phyloP scores from a whole-genome alignment of 768 basidiomycete species.

The Hypholoma sublateritium region DNA sequence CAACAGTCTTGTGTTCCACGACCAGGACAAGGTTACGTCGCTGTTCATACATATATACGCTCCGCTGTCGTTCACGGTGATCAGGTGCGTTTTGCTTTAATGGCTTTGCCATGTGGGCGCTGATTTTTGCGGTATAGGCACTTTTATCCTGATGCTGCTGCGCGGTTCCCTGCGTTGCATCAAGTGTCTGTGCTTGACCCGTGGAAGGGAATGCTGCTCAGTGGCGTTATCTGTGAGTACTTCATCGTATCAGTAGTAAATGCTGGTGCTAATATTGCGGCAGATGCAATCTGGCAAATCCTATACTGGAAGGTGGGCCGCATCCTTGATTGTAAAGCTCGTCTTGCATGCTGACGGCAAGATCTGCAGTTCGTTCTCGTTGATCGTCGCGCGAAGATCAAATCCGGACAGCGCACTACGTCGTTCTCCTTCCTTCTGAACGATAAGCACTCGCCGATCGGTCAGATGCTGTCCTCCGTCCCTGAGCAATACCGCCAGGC shows the following conservation, averaged over 20 bases:
- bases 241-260: neutral
- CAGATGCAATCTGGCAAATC: slow-evolving; percentile 91
- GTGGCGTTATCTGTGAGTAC: slow-evolving; percentile 78
- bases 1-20: slow-evolving; percentile 97
- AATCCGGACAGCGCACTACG: slow-evolving; percentile 88
- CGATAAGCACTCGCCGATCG: slow-evolving; percentile 84
- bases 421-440: slow-evolving; percentile 88
- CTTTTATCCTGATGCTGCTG: slow-evolving; percentile 78
- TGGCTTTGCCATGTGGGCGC: neutral
- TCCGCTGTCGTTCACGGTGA: slow-evolving; percentile 88
- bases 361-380: slow-evolving; percentile 73
- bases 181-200: slow-evolving; percentile 73
- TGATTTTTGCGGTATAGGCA: slow-evolving; percentile 51
- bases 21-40: slow-evolving; percentile 93
- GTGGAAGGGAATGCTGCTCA: slow-evolving; percentile 70
- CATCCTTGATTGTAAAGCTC: neutral
- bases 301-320: slow-evolving; percentile 83
- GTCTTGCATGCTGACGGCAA: neutral
- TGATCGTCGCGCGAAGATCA: slow-evolving; percentile 85
- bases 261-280: slow-evolving; percentile 15
- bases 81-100: slow-evolving; percentile 56
- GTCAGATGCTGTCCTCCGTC: slow-evolving; percentile 62
- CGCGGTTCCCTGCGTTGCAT: slow-evolving; percentile 82
- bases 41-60: slow-evolving; percentile 95
- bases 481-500: slow-evolving; percentile 61